Evolutionary conservation across 192 early-diverging fungal genomes (phyloP).

Genomic region (Backusella psychrophila): DNA sequence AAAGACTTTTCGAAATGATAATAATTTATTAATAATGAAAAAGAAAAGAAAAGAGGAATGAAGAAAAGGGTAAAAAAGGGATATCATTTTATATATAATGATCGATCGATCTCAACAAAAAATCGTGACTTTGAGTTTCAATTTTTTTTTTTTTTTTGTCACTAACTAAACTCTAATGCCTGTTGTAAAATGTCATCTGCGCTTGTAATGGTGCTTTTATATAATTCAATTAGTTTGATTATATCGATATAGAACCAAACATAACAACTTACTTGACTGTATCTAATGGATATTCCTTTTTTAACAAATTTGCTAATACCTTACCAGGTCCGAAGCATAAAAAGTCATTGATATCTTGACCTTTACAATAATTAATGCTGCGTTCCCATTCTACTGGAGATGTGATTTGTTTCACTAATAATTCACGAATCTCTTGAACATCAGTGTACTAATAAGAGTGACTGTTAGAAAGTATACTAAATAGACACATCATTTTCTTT

Average conservation of each 20-base stretch:
- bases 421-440: conserved; percentile 57
- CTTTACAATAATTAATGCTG: conserved; percentile 77
- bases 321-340: conserved; percentile 83
- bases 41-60: not conserved
- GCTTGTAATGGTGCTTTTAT: conserved; percentile 28
- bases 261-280: conserved; percentile 53
- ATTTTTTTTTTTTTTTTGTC: no score
- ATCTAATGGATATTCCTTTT: conserved; percentile 82
- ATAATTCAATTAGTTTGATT: not conserved
- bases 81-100: not conserved
- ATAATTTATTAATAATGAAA: not conserved
- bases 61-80: not conserved
- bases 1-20: not conserved
- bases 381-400: conserved; percentile 89
- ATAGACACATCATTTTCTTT: not conserved
- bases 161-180: conserved; percentile 15
- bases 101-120: not conserved
- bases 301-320: conserved; percentile 85
- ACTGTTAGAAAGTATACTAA: not conserved
- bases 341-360: conserved; percentile 81
- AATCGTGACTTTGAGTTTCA: conserved; percentile 1
- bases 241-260: conserved; percentile 17
- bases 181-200: conserved; percentile 31
- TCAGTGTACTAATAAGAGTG: conserved; percentile 1
- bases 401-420: conserved; percentile 79